Base-by-base conservation (phyloP, 257 asterid genomes). In the Solanum commersonii region DNA sequence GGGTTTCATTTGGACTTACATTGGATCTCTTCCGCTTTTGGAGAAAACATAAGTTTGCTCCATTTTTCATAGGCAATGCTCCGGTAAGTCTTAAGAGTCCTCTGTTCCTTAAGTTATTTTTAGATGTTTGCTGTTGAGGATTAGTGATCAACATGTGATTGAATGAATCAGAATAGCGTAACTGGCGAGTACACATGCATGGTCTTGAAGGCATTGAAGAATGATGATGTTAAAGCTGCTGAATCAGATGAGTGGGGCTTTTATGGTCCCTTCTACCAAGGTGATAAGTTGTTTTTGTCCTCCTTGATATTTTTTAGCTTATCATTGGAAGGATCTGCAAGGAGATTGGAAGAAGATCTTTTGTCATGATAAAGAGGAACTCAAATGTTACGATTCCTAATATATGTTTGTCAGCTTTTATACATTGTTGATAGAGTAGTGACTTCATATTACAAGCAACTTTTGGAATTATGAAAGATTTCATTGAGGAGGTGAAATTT, bases 141-240 rank as follows among this genome's bases (percentile, higher is more conserved):
- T 88, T 67, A 33, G 78, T 82, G 31, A 31, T 49, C 31, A 82
- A 86, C 82, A 74, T 87, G 42, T 83, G 84, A 87, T 88, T 86
- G 88, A 72, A 35, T 88, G 90, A 67, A 87, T 87, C 92, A 96
- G 97, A 97, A 91, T 92, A 85, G 77, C 46, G 93, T 96, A 63
- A 97, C 99, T 56, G 99, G 99, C 42, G 99, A 97, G 89, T 94
- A 97, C 87, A 91, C 98, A 38, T 96, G 99, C 93, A 97, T 97
- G 99, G 90, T 94, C 89, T 91, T 97, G 92, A 95, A 91, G 92
- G 93, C 99, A 74, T 90, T 97, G 83, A 94, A 92, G 68, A 93
- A 90, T 89, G 98, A 95, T 87, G 99, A 95, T 40, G 93, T 96
- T 88, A 96, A 96, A 91, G 92, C 93, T 72, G 87, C 83, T 90